Conservation (phyloP, 23 red algal species). For the Gracilariopsis chorda region DNA sequence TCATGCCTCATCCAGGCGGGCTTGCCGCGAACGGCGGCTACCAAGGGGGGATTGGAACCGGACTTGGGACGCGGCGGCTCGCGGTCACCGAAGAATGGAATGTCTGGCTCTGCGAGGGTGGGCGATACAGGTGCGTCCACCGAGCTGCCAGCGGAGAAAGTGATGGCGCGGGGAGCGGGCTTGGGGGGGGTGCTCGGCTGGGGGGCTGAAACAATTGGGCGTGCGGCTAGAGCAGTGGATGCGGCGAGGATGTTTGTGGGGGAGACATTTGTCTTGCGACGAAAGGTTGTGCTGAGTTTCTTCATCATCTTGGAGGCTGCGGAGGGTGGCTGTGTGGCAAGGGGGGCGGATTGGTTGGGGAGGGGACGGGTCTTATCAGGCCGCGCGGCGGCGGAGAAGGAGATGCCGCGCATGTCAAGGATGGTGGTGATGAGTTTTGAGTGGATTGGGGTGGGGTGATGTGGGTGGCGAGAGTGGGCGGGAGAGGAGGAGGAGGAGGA, state of each 20-base stretch:
- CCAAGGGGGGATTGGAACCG: not conserved
- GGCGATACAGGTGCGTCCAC: constrained; percentile 15
- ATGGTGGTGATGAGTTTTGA: not conserved
- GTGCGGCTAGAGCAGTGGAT: not conserved
- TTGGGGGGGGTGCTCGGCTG: not conserved
- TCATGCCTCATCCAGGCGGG: constrained; percentile 16
- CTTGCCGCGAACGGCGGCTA: constrained; percentile 17
- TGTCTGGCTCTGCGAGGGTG: constrained; percentile 22
- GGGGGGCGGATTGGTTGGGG: not conserved
- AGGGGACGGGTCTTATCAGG: not conserved
- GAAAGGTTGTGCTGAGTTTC: constrained; percentile 40
- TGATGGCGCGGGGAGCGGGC: constrained; percentile 10
- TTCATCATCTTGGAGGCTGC: constrained; percentile 44
- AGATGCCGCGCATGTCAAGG: constrained; percentile 28
- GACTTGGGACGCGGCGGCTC: constrained; percentile 6
- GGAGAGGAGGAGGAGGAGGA: not conserved
- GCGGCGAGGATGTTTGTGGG: constrained; percentile 27
- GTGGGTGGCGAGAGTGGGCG: not conserved
- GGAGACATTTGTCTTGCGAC: constrained; percentile 18
- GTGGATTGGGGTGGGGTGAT: not conserved
- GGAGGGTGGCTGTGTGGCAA: not conserved
- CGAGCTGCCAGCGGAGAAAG: constrained; percentile 19
- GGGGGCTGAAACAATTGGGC: not conserved
- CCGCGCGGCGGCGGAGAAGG: constrained; percentile 19
- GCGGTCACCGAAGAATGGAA: constrained; percentile 14